These are phyloP conservation scores for Populus deltoides DNA, from an alignment of 345 rosid genomes.

Conservation along the genomic window DNA sequence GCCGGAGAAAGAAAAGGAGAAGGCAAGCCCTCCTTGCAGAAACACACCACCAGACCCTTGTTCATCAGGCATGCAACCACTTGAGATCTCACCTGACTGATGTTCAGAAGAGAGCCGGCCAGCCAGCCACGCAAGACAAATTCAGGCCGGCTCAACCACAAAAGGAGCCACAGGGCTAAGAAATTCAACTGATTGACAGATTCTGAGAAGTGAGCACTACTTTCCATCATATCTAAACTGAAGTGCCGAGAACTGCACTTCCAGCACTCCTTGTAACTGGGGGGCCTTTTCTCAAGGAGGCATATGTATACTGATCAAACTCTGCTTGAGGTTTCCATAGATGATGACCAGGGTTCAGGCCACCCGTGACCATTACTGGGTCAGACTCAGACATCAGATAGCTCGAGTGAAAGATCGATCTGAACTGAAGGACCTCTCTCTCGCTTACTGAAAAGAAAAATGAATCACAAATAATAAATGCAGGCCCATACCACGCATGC, in stretches of 20 bases:
- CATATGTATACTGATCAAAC: background rate
- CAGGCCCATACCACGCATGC: background rate
- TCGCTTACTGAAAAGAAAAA: background rate
- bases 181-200: background rate
- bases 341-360: background rate
- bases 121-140: background rate
- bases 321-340: background rate
- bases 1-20: background rate
- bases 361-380: background rate
- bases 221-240: background rate
- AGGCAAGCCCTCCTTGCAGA: background rate
- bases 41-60: background rate
- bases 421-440: background rate
- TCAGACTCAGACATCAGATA: background rate
- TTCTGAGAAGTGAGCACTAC: background rate
- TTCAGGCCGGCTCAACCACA: background rate
- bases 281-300: background rate
- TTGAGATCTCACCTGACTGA: background rate
- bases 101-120: background rate
- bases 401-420: background rate
- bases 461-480: background rate
- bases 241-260: background rate
- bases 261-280: background rate
- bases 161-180: too few species aligned
- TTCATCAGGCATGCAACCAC: background rate